phyloP scores from a whole-genome alignment of 176 grass and related monocot species.

The Cymbopogon citratus region DNA sequence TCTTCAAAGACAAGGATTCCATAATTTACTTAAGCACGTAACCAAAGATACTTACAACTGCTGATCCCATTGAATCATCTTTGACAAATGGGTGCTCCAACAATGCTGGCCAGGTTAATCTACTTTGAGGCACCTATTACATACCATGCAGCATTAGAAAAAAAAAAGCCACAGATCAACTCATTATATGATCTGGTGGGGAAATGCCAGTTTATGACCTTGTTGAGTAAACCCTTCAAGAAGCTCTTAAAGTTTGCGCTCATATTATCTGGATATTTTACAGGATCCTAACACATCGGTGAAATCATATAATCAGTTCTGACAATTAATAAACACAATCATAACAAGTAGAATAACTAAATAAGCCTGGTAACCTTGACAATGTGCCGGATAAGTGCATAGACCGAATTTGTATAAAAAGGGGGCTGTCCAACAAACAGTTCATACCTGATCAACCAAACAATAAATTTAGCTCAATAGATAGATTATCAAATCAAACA shows the following conservation, averaged over 20 bases:
- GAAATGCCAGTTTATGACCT: conserved; percentile 33
- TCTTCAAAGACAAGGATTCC: background rate
- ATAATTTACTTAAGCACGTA: background rate
- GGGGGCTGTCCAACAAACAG: conserved; percentile 93
- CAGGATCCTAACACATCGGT: conserved; percentile 58
- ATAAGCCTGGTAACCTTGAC: conserved; percentile 60
- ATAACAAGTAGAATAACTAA: conserved; percentile 22
- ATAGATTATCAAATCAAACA: conserved; percentile 12
- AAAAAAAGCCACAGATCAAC: conserved; percentile 17
- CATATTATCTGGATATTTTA: conserved; percentile 96
- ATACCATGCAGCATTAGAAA: conserved; percentile 35
- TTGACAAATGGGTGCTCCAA: conserved; percentile 95
- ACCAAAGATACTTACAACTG: conserved; percentile 20
- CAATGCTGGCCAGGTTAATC: conserved; percentile 85
- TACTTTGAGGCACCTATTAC: conserved; percentile 76
- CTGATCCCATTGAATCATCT: conserved; percentile 47
- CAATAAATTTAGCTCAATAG: conserved; percentile 25
- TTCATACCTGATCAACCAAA: conserved; percentile 60
- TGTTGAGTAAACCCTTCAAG: conserved; percentile 88
- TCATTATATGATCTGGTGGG: background rate
- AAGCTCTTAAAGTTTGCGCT: conserved; percentile 83
- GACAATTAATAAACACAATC: background rate
- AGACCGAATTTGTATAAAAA: conserved; percentile 93
- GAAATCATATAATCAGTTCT: conserved; percentile 18
- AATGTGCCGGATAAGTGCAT: conserved; percentile 88